These are phyloP conservation scores for Cyclostephanos tholiformis DNA, from an alignment of 108 stramenopile species.

Conservation along the genomic window DNA sequence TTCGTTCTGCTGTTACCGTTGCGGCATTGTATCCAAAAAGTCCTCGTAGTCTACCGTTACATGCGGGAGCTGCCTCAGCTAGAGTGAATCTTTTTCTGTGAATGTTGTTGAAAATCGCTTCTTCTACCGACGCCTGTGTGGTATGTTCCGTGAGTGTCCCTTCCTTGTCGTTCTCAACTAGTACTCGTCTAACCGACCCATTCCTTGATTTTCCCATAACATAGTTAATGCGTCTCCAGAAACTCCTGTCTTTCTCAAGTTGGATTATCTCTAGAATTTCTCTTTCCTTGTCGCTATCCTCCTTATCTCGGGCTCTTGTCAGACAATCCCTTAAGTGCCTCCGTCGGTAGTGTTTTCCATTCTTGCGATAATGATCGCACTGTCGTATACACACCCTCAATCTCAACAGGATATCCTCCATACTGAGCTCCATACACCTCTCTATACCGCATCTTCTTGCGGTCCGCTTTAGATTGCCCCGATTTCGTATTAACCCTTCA, in stretches of 20 bases:
- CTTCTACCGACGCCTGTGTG: neutral
- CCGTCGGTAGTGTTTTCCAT: neutral
- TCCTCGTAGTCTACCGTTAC: conserved; percentile 1
- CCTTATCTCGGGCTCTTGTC: neutral
- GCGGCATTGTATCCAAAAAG: conserved; percentile 11
- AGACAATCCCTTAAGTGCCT: neutral
- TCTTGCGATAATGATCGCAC: neutral
- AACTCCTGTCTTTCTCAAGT: conserved; percentile 3
- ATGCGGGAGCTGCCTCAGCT: neutral
- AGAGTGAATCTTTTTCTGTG: no score
- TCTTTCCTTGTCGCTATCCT: conserved; percentile 4
- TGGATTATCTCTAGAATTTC: conserved; percentile 15
- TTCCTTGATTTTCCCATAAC: neutral
- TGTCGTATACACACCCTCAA: neutral
- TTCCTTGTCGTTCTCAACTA: neutral
- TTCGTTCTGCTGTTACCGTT: neutral
- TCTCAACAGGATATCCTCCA: neutral
- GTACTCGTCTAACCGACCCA: conserved; percentile 6
- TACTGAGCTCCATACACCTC: neutral
- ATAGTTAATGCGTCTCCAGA: conserved; percentile 19
- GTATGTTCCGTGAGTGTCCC: neutral
- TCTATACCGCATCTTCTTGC: conserved; percentile 3
- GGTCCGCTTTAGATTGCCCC: conserved; percentile 1
- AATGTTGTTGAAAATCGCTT: conserved; percentile 4
- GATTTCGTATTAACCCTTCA: neutral